phyloP scores from a whole-genome alignment of 805 yeast genomes.

The Blastobotrys muscicola region DNA sequence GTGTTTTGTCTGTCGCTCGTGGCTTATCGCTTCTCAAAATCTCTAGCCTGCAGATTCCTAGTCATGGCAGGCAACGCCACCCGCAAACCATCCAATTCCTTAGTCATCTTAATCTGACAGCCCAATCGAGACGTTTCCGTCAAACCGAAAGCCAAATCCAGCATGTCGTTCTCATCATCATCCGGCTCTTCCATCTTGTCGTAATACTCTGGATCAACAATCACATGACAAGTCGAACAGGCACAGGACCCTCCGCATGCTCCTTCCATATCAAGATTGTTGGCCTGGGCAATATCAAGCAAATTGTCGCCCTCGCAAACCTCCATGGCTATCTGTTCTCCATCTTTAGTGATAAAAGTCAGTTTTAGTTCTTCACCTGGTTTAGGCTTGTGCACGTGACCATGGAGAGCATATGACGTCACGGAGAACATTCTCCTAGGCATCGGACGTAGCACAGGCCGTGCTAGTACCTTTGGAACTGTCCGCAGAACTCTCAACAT shows the following conservation, averaged over 20 bases:
- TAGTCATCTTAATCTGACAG: conserved; percentile 84
- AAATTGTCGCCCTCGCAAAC: conserved; percentile 89
- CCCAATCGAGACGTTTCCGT: conserved; percentile 96
- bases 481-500: neutral
- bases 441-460: neutral
- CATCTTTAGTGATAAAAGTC: conserved; percentile 88
- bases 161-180: conserved; percentile 97
- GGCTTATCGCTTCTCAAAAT: conserved; percentile 38
- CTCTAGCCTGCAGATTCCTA: conserved; percentile 75
- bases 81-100: conserved; percentile 84
- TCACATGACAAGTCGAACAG: conserved; percentile 94
- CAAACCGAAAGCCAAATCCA: conserved; percentile 92
- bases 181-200: conserved; percentile 90
- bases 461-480: neutral
- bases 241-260: conserved; percentile 99
- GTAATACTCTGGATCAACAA: conserved; percentile 90
- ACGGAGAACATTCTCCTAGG: neutral
- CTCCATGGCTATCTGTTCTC: conserved; percentile 69
- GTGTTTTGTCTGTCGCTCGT: neutral
- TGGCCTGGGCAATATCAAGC: conserved; percentile 89
- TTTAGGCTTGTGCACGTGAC: conserved; percentile 82
- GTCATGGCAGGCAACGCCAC: conserved; percentile 98
- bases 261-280: conserved; percentile 88
- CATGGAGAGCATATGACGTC: conserved; percentile 38
- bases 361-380: conserved; percentile 87